These are phyloP conservation scores for Sarcomyxa edulis DNA, from an alignment of 768 basidiomycete species.

Conservation along the genomic window DNA sequence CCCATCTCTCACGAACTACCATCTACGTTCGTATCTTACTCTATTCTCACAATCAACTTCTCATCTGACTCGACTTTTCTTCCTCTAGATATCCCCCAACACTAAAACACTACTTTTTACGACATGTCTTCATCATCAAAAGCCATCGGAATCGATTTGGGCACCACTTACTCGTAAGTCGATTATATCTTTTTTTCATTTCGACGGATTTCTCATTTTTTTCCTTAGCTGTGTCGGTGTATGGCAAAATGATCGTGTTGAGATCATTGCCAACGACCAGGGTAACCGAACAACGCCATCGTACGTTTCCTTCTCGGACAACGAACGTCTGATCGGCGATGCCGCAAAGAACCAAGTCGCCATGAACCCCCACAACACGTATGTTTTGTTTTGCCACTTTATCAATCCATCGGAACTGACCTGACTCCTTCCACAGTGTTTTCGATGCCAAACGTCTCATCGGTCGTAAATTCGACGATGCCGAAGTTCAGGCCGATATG, in stretches of 20 bases:
- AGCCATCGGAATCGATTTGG: conserved; percentile 96
- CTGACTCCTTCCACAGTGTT: conserved; percentile 32
- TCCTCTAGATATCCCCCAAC: conserved; percentile 11
- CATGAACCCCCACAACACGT: conserved; percentile 98
- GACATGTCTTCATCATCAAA: conserved; percentile 56
- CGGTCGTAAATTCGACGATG: conserved; percentile 91
- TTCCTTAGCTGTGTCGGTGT: conserved; percentile 88
- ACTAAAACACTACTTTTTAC: conserved; percentile 8
- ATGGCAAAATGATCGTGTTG: conserved; percentile 99
- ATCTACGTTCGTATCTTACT: no score
- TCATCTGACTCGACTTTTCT: no score
- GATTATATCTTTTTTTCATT: conserved; percentile 7
- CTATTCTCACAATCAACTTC: no score
- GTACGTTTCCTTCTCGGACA: conserved; percentile 96
- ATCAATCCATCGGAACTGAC: not conserved
- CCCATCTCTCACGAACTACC: conserved; percentile 6
- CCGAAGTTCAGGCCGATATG: conserved; percentile 73
- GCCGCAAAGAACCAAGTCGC: conserved; percentile 98
- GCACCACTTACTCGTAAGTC: conserved; percentile 92
- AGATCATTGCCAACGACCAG: conserved; percentile 99
- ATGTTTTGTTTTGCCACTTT: not conserved
- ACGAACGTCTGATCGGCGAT: conserved; percentile 98
- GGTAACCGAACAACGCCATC: conserved; percentile 99
- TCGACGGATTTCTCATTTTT: conserved; percentile 13
- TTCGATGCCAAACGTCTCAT: conserved; percentile 99